Conservation (phyloP, 495 filamentous ascomycete species). For the Penicillium bovifimosum region DNA sequence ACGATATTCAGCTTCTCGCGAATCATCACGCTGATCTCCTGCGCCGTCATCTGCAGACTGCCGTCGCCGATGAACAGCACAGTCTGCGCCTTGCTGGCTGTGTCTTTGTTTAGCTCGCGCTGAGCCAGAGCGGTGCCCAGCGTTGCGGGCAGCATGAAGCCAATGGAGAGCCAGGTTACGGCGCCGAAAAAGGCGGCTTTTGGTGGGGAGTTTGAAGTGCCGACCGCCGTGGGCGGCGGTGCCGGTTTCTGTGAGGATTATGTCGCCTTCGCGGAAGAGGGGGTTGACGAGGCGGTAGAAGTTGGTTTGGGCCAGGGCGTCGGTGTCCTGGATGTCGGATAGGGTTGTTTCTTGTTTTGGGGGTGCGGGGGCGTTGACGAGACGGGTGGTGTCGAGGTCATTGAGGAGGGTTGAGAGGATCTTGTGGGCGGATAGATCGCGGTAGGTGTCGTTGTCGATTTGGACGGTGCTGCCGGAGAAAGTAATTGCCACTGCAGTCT, state of each 20-base stretch:
- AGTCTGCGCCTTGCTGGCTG: slow-evolving; percentile 22
- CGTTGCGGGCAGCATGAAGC: slow-evolving; percentile 45
- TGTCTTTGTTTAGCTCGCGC: slow-evolving; percentile 25
- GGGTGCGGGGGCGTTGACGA: slow-evolving; percentile 12
- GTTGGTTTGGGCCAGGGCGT: slow-evolving; percentile 24
- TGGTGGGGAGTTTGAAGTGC: slow-evolving; percentile 24
- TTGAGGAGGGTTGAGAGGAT: slow-evolving; percentile 19
- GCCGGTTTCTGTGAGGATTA: slow-evolving; percentile 40
- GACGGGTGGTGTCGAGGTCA: slow-evolving; percentile 16
- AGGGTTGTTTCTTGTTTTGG: slow-evolving; percentile 8
- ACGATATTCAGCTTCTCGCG: slow-evolving; percentile 60
- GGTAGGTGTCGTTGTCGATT: slow-evolving; percentile 24
- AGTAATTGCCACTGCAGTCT: slow-evolving; percentile 19
- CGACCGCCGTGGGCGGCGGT: slow-evolving; percentile 33
- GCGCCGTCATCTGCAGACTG: slow-evolving; percentile 70
- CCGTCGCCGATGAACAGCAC: slow-evolving; percentile 82
- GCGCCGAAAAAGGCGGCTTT: slow-evolving; percentile 29
- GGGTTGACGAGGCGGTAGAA: slow-evolving; percentile 29
- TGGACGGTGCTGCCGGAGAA: slow-evolving; percentile 27
- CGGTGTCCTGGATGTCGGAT: slow-evolving; percentile 12
- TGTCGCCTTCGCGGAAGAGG: slow-evolving; percentile 31
- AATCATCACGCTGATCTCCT: slow-evolving; percentile 75
- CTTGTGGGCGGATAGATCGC: slow-evolving; percentile 16
- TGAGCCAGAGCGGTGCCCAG: slow-evolving; percentile 46
- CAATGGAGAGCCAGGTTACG: slow-evolving; percentile 41